phyloP scores from a whole-genome alignment of 2,329 filamentous ascomycete species.

The Ceratocystis smalleyi region DNA sequence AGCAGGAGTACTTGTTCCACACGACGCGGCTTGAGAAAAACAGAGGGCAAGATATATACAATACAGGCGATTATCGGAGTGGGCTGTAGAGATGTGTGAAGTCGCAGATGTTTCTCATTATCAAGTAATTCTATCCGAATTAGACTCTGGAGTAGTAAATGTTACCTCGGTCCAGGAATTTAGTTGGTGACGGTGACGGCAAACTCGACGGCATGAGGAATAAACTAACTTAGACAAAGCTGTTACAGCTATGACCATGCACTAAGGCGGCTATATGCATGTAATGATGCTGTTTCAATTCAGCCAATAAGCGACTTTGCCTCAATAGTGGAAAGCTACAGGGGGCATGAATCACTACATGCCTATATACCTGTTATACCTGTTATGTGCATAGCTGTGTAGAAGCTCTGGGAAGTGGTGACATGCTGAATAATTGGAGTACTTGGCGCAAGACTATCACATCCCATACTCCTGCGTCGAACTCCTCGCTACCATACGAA shows the following conservation, averaged over 20 bases:
- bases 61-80: neutral
- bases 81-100: neutral
- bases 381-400: neutral
- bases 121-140: too few species aligned
- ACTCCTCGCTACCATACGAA: neutral
- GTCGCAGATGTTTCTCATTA: too few species aligned
- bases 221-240: neutral
- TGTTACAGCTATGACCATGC: neutral
- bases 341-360: neutral
- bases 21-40: neutral
- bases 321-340: neutral
- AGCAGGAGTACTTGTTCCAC: neutral
- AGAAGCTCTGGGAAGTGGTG: neutral
- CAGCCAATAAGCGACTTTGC: neutral
- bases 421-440: neutral
- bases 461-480: neutral
- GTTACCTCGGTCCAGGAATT: neutral
- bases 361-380: neutral
- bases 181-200: neutral
- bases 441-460: neutral
- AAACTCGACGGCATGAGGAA: neutral
- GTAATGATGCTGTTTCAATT: neutral
- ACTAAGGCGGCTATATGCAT: neutral
- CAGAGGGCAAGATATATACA: neutral
- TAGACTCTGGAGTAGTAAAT: neutral